Evolutionary conservation across 371 early-diverging fungal genomes (phyloP), one percentile per base, ranked within the genome.

Genomic region (Catenaria anguillulae): DNA sequence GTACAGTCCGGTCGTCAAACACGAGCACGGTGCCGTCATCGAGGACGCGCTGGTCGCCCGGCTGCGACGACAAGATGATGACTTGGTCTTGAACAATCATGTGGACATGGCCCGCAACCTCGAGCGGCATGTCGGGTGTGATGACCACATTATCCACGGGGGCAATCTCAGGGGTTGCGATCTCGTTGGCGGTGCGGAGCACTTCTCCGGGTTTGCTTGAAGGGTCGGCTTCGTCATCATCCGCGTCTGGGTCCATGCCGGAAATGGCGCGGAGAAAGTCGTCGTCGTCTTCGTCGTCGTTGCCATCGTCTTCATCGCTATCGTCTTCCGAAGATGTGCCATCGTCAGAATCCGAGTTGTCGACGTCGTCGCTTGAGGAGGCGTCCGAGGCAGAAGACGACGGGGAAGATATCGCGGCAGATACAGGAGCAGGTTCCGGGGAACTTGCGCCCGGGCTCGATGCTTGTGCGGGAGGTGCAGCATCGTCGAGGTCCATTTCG

Each of bases 21-120:
- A 84, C 80, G n/a, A 93, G 70, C 23, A 92, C 60, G 6, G 82
- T 85, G 17, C 87, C 95, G 4, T 75, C 69, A 67, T 93, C 94
- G 50, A 96, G 70, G 4, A 85, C 86, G 3, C 73, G 73, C 23
- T 67, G 59, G 26, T 80, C 76, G 13, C 77, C 78, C 23, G 72
- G 66, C 3, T 73, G 64, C 17, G 68, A 62, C 3, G 86, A 75
- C 58, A 84, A 72, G 19, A 96, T 77, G 0, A 90, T 79, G 13
- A 94, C 75, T n/a, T 82, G 78, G 56, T 78, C 80, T 5, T 83
- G 86, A 35, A 96, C 89, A 2, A 87, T 67, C 19, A 80, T 71
- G 61, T 79, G 74, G 42, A 96, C 68, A 1, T 62, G 33, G 29
- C 97, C 97, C 31, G 92, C 73, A 2, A 67, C 62, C 31, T 68